Base-by-base conservation (phyloP, 352 stramenopile genomes). In the Aphanomyces euteiches region DNA sequence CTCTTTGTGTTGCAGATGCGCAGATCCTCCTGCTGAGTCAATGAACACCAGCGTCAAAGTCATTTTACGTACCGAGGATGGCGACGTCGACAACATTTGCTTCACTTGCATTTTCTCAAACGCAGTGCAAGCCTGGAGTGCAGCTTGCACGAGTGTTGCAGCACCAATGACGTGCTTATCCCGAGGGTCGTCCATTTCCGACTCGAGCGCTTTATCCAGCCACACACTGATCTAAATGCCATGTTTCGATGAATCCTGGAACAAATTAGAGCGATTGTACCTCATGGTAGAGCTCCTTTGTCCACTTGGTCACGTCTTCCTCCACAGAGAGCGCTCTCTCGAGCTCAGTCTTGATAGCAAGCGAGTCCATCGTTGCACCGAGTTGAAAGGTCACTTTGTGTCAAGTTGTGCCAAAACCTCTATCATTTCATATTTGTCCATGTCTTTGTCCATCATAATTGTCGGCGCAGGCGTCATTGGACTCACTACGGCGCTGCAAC, bases 401-500 rank as follows among this genome's bases (percentile, higher is more conserved):
- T 61, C 7, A 21, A 13, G 19, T 15, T 53, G 41, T 45, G 3
- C 19, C 7, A 61, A 61, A 61, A 61, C 54, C 54, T 61, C 54
- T 61, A 17, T 37, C 13, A 40, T 61, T 39, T 37, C 7, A 61
- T 61, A 50, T 12, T 12, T 50, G 43, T 50, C 19, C 37, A 38
- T 73, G 41, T 61, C 1, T 12, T 12, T 50, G 43, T 50, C 19
- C 37, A 38, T 73, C n/a, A 57, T 73, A 40, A 59, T 73, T 5
- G 56, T 73, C 47, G 67, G 67, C 36, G 67, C 54, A 4, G 67
- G 67, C 37, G 67, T 73, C 36, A 43, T 73, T 48, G 67, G 67
- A 4, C 67, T 73, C 53, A 73, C 67, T 17, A 73, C 67, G 17
- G 67, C 67, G 17, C 45, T 73, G 19, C 67, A 73, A 41, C 67